These are phyloP conservation scores for Chenopodium suecicum DNA, from an alignment of 148 eudicot genomes.

Conservation along the genomic window DNA sequence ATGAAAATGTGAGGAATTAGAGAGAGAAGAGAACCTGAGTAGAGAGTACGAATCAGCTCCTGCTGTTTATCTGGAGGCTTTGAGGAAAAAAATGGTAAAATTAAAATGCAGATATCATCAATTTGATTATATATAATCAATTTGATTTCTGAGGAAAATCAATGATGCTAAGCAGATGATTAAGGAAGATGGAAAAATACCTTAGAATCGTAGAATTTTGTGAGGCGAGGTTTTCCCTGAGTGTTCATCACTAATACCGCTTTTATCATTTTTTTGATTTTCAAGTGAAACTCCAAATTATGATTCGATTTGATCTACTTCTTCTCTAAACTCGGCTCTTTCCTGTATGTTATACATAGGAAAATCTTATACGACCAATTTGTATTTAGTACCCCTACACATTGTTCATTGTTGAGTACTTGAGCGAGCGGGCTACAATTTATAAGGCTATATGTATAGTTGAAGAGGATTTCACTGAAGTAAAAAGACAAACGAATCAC, in stretches of 20 bases:
- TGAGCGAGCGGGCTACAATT: too few relatives aligned
- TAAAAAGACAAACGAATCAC: too few relatives aligned
- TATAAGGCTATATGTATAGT: too few relatives aligned
- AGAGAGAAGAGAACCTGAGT: slow-evolving; percentile 39
- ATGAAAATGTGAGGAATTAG: not conserved
- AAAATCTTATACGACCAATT: too few relatives aligned
- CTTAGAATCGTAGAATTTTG: slow-evolving; percentile 43
- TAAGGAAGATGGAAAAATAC: not conserved
- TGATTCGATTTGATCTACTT: too few relatives aligned
- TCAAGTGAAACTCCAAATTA: not conserved
- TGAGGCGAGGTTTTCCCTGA: slow-evolving; percentile 43
- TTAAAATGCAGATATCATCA: not conserved
- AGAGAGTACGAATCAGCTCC: slow-evolving; percentile 65
- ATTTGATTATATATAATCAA: not conserved
- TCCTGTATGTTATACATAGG: too few relatives aligned
- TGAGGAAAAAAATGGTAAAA: not conserved
- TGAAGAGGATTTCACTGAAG: too few relatives aligned
- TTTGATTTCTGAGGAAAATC: not conserved
- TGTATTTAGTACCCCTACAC: too few relatives aligned
- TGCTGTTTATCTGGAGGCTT: slow-evolving; percentile 80
- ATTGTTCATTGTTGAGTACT: too few relatives aligned
- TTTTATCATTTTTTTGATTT: slow-evolving; percentile 31
- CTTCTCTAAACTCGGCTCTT: too few relatives aligned
- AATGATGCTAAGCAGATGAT: not conserved
- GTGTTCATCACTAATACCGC: slow-evolving; percentile 50